Conservation (phyloP, 1,284 basidiomycete species). For the Tilletia caries region DNA sequence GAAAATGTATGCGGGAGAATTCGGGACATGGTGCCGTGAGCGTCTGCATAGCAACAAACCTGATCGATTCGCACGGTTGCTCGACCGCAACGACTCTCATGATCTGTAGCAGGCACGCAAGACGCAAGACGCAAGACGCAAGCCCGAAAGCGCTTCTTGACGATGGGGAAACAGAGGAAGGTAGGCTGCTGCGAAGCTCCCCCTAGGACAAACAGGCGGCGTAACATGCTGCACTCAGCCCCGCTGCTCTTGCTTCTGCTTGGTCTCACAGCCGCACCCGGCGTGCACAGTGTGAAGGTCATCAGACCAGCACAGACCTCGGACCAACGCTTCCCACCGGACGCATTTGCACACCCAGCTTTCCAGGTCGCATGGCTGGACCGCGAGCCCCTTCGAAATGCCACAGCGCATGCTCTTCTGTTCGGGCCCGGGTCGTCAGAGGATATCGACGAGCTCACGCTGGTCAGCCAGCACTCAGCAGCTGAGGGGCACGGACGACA, state of each 20-base stretch:
- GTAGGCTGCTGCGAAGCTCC: background rate
- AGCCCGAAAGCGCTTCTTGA: background rate
- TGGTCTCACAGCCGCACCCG: background rate
- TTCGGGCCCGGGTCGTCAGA: background rate
- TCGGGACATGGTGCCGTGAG: no score
- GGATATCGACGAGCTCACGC: background rate
- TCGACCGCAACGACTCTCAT: no score
- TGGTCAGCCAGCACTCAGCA: background rate
- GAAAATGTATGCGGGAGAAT: no score
- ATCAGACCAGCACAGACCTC: constrained; percentile 8
- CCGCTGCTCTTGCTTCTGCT: background rate
- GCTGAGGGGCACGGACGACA: background rate
- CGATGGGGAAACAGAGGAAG: background rate
- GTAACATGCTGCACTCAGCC: background rate
- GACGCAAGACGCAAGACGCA: no score
- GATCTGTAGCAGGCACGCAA: no score
- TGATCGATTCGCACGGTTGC: no score
- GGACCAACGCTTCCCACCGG: constrained; percentile 13
- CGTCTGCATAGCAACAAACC: no score
- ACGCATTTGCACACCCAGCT: constrained; percentile 13
- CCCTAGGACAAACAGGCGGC: background rate
- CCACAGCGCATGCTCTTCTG: background rate
- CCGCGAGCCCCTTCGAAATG: background rate
- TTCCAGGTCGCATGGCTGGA: constrained; percentile 7
- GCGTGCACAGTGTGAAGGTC: background rate